A percentile compares a stretch with the other conserved stretches of the same genome.
phyloP scores from a whole-genome alignment of 306 rosid genomes.

The Dryas octopetala region DNA sequence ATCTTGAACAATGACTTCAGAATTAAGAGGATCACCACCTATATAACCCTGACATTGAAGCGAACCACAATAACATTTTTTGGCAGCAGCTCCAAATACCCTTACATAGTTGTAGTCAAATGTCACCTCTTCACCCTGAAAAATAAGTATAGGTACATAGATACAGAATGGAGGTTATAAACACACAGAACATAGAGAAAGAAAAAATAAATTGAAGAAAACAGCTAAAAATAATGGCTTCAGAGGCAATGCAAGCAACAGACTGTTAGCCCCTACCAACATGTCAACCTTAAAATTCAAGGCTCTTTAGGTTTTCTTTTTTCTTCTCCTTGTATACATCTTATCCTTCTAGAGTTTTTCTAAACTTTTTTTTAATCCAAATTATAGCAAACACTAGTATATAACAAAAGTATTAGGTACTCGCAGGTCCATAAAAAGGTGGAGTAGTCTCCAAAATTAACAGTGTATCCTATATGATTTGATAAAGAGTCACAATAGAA shows the following conservation, averaged over 20 bases:
- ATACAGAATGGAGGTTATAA: slow-evolving; percentile 12
- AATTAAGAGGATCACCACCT: slow-evolving; percentile 80
- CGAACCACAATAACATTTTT: slow-evolving; percentile 89
- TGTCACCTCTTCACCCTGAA: slow-evolving; percentile 98
- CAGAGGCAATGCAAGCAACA: slow-evolving; percentile 5
- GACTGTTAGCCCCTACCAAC: background rate
- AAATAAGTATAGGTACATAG: slow-evolving; percentile 14
- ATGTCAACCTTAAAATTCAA: background rate
- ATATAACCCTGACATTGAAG: slow-evolving; percentile 83
- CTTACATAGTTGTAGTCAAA: slow-evolving; percentile 99
- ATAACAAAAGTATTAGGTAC: background rate
- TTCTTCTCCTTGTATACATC: background rate
- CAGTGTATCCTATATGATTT: background rate
- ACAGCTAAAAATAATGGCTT: slow-evolving; percentile 20
- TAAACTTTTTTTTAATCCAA: background rate
- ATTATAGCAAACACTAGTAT: background rate
- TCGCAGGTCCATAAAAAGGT: background rate
- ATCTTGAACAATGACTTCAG: slow-evolving; percentile 70
- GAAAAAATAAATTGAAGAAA: slow-evolving; percentile 3
- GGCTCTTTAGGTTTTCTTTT: background rate
- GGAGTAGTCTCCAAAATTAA: background rate
- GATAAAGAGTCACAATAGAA: background rate
- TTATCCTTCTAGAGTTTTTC: background rate
- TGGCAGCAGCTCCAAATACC: slow-evolving; percentile 99
- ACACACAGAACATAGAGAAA: slow-evolving; percentile 16